These are phyloP conservation scores for Urochloa ruziziensis DNA, from an alignment of 176 grass and related monocot genomes.

Conservation along the genomic window DNA sequence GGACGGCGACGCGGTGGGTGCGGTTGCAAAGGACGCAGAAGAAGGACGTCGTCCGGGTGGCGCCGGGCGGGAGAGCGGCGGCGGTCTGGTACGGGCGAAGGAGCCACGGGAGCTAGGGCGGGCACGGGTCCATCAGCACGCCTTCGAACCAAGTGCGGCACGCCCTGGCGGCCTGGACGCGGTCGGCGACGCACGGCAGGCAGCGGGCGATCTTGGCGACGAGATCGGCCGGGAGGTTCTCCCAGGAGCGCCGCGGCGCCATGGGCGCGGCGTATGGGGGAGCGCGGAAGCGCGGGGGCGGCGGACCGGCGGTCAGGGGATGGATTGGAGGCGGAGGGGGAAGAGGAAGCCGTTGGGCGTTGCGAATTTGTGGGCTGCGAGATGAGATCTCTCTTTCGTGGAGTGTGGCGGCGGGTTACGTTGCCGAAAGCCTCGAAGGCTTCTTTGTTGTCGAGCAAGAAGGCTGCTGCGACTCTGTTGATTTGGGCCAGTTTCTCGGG, in stretches of 20 bases:
- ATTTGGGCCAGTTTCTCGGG: neutral
- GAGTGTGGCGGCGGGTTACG: neutral
- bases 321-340: neutral
- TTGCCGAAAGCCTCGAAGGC: neutral
- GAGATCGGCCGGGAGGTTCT: neutral
- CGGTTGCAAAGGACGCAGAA: neutral
- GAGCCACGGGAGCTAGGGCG: neutral
- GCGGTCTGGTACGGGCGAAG: neutral
- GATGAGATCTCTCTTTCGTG: neutral
- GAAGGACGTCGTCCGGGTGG: neutral
- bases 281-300: neutral
- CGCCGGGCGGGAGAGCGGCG: no score
- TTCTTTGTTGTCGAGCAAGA: neutral
- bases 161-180: neutral
- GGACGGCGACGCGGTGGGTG: neutral
- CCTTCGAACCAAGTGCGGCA: neutral
- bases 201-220: neutral
- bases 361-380: neutral
- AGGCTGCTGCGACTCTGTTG: neutral
- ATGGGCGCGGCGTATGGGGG: neutral
- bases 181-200: neutral
- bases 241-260: neutral
- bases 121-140: neutral
- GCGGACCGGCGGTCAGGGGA: neutral
- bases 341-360: neutral